Percentiles rank a stretch among this genome's conserved stretches.
phyloP scores from a whole-genome alignment of 768 basidiomycete genomes.

The Tephrocybe sp. region DNA sequence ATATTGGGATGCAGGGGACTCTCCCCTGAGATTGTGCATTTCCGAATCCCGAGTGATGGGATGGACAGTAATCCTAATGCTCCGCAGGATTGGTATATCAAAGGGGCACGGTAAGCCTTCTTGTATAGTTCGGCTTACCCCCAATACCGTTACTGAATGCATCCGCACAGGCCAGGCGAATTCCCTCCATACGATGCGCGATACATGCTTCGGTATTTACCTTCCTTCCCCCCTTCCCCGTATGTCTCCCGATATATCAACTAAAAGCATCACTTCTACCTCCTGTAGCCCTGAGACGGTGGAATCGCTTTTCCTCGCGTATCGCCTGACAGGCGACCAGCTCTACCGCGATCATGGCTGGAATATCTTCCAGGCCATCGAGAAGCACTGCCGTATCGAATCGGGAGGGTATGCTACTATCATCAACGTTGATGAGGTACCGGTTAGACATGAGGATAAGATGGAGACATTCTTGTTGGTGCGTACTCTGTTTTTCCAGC shows the following conservation, averaged over 20 bases:
- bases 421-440: constrained; percentile 79
- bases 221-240: neutral
- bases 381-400: constrained; percentile 75
- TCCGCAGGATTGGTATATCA: constrained; percentile 88
- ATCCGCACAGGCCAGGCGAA: constrained; percentile 30
- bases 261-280: no score
- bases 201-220: constrained; percentile 80
- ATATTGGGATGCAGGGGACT: constrained; percentile 57
- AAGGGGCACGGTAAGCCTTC: constrained; percentile 60
- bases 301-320: constrained; percentile 92
- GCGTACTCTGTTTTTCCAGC: constrained; percentile 20
- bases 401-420: constrained; percentile 85
- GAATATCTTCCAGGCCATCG: constrained; percentile 87
- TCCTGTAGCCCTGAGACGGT: constrained; percentile 83
- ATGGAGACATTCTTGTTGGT: constrained; percentile 97
- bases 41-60: constrained; percentile 62
- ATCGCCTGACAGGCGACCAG: constrained; percentile 82
- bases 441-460: constrained; percentile 72
- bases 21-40: constrained; percentile 88
- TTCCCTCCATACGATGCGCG: constrained; percentile 76
- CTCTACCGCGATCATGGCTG: constrained; percentile 84
- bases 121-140: neutral
- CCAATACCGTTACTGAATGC: neutral
- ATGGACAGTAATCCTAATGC: constrained; percentile 42
- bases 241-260: no score